Conservation (phyloP, 192 early-diverging fungal genomes). For the Backusella psychrophila region DNA sequence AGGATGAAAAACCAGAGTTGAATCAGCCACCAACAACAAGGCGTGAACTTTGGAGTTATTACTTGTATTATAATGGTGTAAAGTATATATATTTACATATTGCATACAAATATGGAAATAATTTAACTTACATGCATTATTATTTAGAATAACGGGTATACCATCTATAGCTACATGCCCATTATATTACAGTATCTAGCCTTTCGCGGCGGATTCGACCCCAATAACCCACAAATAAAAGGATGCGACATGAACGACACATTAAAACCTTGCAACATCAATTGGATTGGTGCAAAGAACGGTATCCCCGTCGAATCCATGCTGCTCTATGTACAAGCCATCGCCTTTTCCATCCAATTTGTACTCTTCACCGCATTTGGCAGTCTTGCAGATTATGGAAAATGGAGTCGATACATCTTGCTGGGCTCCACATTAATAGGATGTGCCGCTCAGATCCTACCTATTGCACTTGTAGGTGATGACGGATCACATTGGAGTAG, state of each 20-base stretch:
- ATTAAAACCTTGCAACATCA: conserved; percentile 3
- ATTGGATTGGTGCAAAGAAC: neutral
- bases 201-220: conserved; percentile 8
- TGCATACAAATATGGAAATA: neutral
- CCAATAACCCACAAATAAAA: neutral
- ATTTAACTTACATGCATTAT: neutral
- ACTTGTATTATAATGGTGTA: conserved; percentile 36
- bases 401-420: conserved; percentile 16
- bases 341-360: conserved; percentile 31
- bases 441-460: conserved; percentile 23
- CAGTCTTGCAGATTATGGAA: conserved; percentile 29
- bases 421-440: conserved; percentile 22
- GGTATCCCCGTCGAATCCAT: conserved; percentile 28
- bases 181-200: conserved; percentile 15
- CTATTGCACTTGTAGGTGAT: conserved; percentile 3
- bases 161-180: conserved; percentile 12
- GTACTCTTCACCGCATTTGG: conserved; percentile 28
- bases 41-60: conserved; percentile 32
- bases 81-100: neutral
- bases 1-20: neutral
- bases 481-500: neutral
- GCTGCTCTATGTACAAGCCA: conserved; percentile 28
- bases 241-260: neutral
- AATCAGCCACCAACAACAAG: conserved; percentile 22
- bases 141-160: conserved; percentile 19